phyloP scores from a whole-genome alignment of 148 eudicot species.

The Spergularia marina region DNA sequence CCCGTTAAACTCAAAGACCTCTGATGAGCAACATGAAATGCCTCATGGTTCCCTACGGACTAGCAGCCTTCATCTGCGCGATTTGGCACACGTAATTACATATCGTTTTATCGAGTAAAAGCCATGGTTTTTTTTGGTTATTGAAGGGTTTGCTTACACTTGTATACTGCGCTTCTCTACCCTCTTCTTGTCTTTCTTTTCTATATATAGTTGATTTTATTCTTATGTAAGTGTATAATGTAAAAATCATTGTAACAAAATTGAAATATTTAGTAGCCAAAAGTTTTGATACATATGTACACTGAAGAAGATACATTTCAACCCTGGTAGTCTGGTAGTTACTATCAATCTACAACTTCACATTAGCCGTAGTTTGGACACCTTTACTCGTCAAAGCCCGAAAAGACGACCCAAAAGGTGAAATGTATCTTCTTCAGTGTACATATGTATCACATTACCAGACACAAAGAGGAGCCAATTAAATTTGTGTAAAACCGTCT shows the following conservation, averaged over 20 bases:
- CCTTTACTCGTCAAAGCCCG: no score
- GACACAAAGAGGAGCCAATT: no score
- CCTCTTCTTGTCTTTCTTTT: background rate
- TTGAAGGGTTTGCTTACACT: slow-evolving; percentile 10
- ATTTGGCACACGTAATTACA: slow-evolving; percentile 6
- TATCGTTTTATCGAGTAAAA: background rate
- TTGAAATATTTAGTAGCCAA: background rate
- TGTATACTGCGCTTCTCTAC: background rate
- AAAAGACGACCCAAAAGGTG: no score
- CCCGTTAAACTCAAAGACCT: slow-evolving; percentile 1
- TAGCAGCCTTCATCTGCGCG: slow-evolving; percentile 8
- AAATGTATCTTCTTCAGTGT: no score
- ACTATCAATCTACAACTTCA: no score
- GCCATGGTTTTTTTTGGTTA: slow-evolving; percentile 21
- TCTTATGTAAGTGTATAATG: background rate
- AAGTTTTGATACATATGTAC: no score
- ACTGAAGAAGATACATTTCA: no score
- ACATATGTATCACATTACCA: no score
- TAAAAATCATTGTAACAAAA: background rate
- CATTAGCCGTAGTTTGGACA: no score
- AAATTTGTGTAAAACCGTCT: no score
- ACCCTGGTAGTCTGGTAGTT: no score
- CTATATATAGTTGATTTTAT: no score
- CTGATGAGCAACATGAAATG: slow-evolving; percentile 1
- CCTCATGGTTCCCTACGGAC: slow-evolving; percentile 1